phyloP scores from a whole-genome alignment of 2,329 filamentous ascomycete genomes.

The Epichloe gansuensis region DNA sequence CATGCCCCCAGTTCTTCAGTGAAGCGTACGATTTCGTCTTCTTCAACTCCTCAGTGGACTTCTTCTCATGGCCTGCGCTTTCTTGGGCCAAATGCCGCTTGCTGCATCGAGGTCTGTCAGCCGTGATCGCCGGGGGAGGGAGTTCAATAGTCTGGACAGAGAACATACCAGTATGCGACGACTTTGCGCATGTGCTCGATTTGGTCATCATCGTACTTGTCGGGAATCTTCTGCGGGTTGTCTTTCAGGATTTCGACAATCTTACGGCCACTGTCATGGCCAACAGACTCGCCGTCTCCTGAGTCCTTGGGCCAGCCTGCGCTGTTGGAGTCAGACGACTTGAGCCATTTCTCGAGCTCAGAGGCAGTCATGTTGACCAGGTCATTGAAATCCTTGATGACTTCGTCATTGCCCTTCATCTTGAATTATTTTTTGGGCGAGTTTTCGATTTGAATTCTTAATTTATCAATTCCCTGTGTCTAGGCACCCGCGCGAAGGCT shows the following conservation, averaged over 20 bases:
- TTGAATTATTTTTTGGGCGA: neutral
- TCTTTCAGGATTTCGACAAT: conserved; percentile 51
- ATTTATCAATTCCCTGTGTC: too few species aligned
- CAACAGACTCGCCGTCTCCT: conserved; percentile 47
- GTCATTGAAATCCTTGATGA: conserved; percentile 48
- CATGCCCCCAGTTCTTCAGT: conserved; percentile 51
- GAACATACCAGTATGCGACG: conserved; percentile 43
- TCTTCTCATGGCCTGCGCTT: conserved; percentile 42
- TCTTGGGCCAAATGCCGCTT: conserved; percentile 57
- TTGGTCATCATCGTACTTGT: conserved; percentile 42
- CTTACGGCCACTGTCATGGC: conserved; percentile 50
- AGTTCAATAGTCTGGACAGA: neutral
- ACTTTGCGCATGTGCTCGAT: conserved; percentile 51
- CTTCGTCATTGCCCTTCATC: conserved; percentile 17
- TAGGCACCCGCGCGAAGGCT: neutral
- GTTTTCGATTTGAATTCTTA: neutral
- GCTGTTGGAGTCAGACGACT: conserved; percentile 41
- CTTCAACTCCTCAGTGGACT: conserved; percentile 30
- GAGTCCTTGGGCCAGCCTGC: conserved; percentile 50
- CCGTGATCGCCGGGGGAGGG: neutral
- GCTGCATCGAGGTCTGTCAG: conserved; percentile 12
- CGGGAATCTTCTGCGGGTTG: conserved; percentile 45
- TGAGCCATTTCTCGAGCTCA: conserved; percentile 51
- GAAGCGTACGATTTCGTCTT: conserved; percentile 43
- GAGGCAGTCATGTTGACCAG: conserved; percentile 53